Conservation (phyloP, 768 basidiomycete species). For the Phaeolepiota aurea region DNA sequence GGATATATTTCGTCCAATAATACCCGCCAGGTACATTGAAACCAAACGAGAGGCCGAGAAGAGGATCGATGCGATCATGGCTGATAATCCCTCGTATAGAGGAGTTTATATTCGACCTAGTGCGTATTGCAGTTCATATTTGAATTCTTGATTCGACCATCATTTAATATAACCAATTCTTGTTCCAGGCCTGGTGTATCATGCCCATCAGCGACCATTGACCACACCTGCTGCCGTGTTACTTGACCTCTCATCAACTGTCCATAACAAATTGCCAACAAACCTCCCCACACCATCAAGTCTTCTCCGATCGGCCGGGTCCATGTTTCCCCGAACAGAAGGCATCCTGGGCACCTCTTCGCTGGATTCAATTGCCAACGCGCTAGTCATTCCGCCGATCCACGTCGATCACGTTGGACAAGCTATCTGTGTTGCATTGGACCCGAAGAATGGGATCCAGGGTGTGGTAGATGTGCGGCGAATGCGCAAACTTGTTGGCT, state of each 20-base stretch:
- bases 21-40: slow-evolving; percentile 81
- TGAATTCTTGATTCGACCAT: slow-evolving; percentile 4
- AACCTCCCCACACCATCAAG: slow-evolving; percentile 58
- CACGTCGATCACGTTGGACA: slow-evolving; percentile 95
- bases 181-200: slow-evolving; percentile 82
- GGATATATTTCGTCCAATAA: slow-evolving; percentile 81
- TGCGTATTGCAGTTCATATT: slow-evolving; percentile 29
- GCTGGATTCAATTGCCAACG: slow-evolving; percentile 65
- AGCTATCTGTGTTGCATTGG: slow-evolving; percentile 62
- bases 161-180: slow-evolving; percentile 2
- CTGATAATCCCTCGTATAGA: slow-evolving; percentile 36
- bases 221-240: slow-evolving; percentile 79
- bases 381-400: slow-evolving; percentile 79
- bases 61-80: slow-evolving; percentile 49
- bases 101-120: slow-evolving; percentile 86
- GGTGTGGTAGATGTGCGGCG: slow-evolving; percentile 63
- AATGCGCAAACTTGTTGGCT: slow-evolving; percentile 75
- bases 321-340: slow-evolving; percentile 10
- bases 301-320: slow-evolving; percentile 46
- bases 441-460: slow-evolving; percentile 36
- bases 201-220: slow-evolving; percentile 87
- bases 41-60: slow-evolving; percentile 91
- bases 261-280: slow-evolving; percentile 55
- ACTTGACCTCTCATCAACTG: slow-evolving; percentile 68
- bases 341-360: slow-evolving; percentile 23